phyloP scores from a whole-genome alignment of 1,284 basidiomycete genomes.

The Ceratobasidium papillatum region DNA sequence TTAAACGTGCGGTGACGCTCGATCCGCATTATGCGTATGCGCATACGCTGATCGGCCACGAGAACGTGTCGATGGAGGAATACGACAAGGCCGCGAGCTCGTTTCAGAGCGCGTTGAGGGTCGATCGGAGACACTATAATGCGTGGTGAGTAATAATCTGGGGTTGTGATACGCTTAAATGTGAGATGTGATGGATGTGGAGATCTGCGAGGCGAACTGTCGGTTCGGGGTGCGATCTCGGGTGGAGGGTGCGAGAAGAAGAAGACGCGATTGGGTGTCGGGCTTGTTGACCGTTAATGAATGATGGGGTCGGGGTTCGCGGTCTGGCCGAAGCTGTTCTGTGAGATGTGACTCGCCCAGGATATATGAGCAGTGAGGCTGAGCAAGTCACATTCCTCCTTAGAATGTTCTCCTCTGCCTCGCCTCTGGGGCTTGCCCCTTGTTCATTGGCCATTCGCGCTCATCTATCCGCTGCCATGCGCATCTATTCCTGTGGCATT shows the following conservation, averaged over 20 bases:
- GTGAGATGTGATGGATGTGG: slow-evolving; percentile 12
- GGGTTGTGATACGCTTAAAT: slow-evolving; percentile 16
- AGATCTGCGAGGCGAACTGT: not conserved
- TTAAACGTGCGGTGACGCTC: slow-evolving; percentile 84
- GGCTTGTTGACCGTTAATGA: slow-evolving; percentile 19
- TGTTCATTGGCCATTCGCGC: slow-evolving; percentile 20
- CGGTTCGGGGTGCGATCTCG: not conserved
- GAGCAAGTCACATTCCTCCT: slow-evolving; percentile 12
- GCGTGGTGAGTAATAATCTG: slow-evolving; percentile 80
- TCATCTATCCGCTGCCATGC: not conserved
- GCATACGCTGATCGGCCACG: slow-evolving; percentile 92
- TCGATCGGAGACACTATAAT: slow-evolving; percentile 91
- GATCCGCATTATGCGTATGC: slow-evolving; percentile 89
- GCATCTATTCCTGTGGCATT: not conserved
- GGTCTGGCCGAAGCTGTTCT: not conserved
- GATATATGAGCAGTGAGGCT: slow-evolving; percentile 12
- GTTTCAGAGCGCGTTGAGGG: slow-evolving; percentile 88
- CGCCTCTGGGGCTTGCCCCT: slow-evolving; percentile 13
- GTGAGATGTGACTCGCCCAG: slow-evolving; percentile 6
- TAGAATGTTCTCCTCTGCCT: slow-evolving; percentile 30
- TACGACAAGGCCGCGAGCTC: slow-evolving; percentile 86
- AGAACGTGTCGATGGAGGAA: slow-evolving; percentile 89
- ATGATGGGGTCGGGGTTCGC: not conserved
- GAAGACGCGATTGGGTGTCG: slow-evolving; percentile 20
- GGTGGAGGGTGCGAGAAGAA: not conserved